Base-by-base conservation (phyloP, 805 yeast species). In the Candida chauliodis region DNA sequence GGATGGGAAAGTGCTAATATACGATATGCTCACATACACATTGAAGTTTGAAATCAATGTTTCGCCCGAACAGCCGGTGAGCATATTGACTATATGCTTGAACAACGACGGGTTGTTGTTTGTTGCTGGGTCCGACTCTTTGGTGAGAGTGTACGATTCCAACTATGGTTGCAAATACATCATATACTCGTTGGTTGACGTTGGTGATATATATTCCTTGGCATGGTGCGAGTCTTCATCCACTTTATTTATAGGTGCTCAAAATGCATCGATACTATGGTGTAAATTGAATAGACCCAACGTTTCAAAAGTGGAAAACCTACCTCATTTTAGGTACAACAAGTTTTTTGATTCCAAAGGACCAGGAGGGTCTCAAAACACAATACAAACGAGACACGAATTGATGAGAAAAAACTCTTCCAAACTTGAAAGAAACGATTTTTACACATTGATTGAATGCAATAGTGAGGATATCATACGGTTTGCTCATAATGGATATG, bases 401-500 rank as follows among this genome's bases (percentile, higher is more conserved):
- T 38, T 46, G 24, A 49, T 49, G 24, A 41, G 47, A 34, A 46
- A 40, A 26, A 46, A 48, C 26, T 38, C 49, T 25, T 28, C 51
- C 11, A 34, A 26, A 5, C 3, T n/a, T n/a, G 26, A 25, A 13
- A 6, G 10, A 9, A 32, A 34, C 8, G 43, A 27, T 17, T 35
- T 21, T 6, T 20, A 30, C 6, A 49, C 42, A 14, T 64, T 84
- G 30, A 67, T 82, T 27, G 89, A 91, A 58, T 75, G 88, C 8
- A 85, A 87, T 0, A 63, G 79, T 3, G 61, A 69, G 15, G 81
- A 89, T 52, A 75, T 79, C 30, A 69, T 85, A 4, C 66, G 79
- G 4, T 91, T 86, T 59, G 97, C 99, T 2, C 99, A 91, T 56
- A 79, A 86, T 53, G 96, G 98, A 11, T 91, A 85, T 49, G 80